Conservation (phyloP, 2,329 filamentous ascomycete genomes). For the Penicillium sp. region DNA sequence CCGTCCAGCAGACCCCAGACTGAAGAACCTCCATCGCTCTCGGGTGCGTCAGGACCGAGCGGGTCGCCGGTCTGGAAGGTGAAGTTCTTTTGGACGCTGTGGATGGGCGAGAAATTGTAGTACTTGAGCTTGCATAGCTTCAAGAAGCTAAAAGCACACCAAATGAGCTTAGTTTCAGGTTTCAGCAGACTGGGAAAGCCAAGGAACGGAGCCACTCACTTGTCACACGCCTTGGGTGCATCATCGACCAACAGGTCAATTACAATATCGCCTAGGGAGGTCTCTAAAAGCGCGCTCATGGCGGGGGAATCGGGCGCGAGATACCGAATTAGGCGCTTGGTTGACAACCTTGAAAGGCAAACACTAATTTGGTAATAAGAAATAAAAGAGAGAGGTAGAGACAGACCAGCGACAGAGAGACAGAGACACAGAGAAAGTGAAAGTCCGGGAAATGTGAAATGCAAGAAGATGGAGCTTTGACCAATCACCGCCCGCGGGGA, state of each 20-base stretch:
- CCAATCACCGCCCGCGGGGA: conserved; percentile 18
- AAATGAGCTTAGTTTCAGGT: conserved; percentile 54
- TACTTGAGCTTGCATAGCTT: conserved; percentile 99
- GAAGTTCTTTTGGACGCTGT: conserved; percentile 91
- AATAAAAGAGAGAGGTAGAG: background rate
- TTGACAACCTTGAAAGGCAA: background rate
- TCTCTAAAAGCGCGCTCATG: conserved; percentile 95
- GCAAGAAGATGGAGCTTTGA: conserved; percentile 15
- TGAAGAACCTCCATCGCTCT: conserved; percentile 88
- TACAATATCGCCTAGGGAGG: conserved; percentile 88
- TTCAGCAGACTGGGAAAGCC: conserved; percentile 50
- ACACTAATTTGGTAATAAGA: background rate
- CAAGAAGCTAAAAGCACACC: conserved; percentile 67
- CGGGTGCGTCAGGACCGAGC: conserved; percentile 76
- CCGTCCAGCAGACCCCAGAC: conserved; percentile 83
- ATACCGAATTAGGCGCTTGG: background rate
- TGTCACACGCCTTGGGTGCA: conserved; percentile 89
- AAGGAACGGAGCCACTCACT: conserved; percentile 59
- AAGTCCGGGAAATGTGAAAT: background rate
- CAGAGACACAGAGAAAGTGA: background rate
- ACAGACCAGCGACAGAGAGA: conserved; percentile 11
- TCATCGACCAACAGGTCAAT: conserved; percentile 89
- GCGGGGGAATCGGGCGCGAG: conserved; percentile 1
- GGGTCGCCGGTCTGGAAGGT: conserved; percentile 96
- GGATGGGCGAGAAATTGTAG: conserved; percentile 94